Evolutionary conservation across 805 yeast species (phyloP), one percentile per base, ranked within the genome.

Genomic region (Grigorovia humatica): DNA sequence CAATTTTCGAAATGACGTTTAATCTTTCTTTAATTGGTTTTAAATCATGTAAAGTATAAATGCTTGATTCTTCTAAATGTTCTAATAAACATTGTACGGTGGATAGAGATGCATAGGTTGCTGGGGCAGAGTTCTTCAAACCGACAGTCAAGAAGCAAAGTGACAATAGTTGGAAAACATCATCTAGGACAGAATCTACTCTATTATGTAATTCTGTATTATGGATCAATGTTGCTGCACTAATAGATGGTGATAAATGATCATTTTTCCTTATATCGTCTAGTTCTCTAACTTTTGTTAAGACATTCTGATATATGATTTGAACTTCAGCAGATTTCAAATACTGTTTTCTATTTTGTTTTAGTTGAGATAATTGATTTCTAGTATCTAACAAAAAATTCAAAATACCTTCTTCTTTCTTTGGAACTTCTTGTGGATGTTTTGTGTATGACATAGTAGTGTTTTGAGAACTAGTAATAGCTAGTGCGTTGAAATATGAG

Each of bases 141-240:
- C 99, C 99, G 53, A 95, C 93, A 1, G 98, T 88, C 62, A 91
- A 79, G 67, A 90, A 88, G 57, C 93, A 85, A 49, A 93, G 74
- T 13, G 96, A 85, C 46, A 91, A 70, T 47, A 93, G 70, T 67
- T 91, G 96, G 75, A 91, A 88, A 20, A 86, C 87, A 61, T 90
- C 97, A 66, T 90, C 97, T 44, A 88, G 74, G 11, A 86, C 75
- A 9, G 80, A 73, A 62, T 90, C 96, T 15, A 86, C 88, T 54
- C 74, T 64, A 54, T 74, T 74, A 52, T 67, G 70, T 27, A 62
- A 56, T 27, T 58, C 64, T 11, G 55, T 49, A 49, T 53, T 65
- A 47, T 63, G 63, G 29, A 66, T 59, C 44, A 65, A 53, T 4
- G 68, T 61, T 1, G 63, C 56, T 1, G 63, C 61, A 29, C 59